Evolutionary conservation across 805 yeast genomes (phyloP).

Genomic region (Ogataea trehaloabstinens): DNA sequence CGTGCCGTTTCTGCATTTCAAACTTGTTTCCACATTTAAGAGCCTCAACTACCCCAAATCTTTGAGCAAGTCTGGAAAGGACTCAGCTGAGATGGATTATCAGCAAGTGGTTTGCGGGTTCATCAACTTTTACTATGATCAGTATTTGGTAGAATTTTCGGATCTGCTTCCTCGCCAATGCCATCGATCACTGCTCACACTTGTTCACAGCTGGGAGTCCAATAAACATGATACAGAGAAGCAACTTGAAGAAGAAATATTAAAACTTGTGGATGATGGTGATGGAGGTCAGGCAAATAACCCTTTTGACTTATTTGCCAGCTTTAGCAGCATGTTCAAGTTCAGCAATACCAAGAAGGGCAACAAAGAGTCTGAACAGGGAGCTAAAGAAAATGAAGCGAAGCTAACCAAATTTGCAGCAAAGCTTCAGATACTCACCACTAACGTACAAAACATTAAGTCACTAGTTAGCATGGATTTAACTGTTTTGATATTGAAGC

Average conservation of each 20-base stretch:
- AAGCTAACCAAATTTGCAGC: conserved; percentile 69
- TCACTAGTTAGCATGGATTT: conserved; percentile 78
- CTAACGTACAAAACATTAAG: conserved; percentile 72
- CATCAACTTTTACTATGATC: conserved; percentile 36
- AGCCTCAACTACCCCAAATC: conserved; percentile 29
- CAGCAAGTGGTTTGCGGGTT: conserved; percentile 28
- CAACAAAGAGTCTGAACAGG: conserved; percentile 26
- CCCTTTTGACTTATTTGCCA: conserved; percentile 51
- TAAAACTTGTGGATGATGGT: conserved; percentile 31
- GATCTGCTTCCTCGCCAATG: conserved; percentile 34
- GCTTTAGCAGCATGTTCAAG: conserved; percentile 63
- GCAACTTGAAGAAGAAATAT: conserved; percentile 38
- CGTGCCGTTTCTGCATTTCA: conserved; percentile 33
- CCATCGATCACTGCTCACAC: conserved; percentile 24
- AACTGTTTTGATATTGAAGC: conserved; percentile 66
- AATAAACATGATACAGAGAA: conserved; percentile 36
- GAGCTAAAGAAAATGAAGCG: conserved; percentile 22
- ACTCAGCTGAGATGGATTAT: conserved; percentile 27
- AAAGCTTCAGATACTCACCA: conserved; percentile 70
- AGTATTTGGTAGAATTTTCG: conserved; percentile 32
- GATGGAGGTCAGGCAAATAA: conserved; percentile 28
- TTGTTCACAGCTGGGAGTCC: conserved; percentile 40
- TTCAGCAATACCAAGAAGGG: conserved; percentile 25
- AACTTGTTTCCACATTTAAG: conserved; percentile 23
- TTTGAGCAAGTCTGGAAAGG: conserved; percentile 2